Conservation (phyloP, 108 stramenopile species). For the Tribonema minus region DNA sequence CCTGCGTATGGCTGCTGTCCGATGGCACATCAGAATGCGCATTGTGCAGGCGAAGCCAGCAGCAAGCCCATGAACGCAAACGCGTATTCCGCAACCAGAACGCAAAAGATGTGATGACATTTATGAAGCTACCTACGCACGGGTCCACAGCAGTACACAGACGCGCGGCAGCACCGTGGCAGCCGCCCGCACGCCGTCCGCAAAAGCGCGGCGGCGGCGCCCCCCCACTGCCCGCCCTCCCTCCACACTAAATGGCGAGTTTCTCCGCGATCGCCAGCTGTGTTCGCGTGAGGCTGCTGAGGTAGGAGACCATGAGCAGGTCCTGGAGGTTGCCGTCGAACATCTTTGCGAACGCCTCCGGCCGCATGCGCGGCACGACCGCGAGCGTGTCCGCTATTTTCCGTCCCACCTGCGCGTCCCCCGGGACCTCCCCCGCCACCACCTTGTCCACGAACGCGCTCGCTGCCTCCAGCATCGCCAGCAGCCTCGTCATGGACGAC, state of each 20-base stretch:
- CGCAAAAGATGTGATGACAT: too few species aligned
- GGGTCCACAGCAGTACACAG: too few species aligned
- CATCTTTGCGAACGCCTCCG: conserved; percentile 78
- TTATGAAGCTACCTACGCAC: too few species aligned
- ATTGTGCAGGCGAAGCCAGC: too few species aligned
- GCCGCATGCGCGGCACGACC: conserved; percentile 75
- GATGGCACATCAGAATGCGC: too few species aligned
- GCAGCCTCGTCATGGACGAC: conserved; percentile 64
- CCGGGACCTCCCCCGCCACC: conserved; percentile 64
- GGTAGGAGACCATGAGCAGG: conserved; percentile 93
- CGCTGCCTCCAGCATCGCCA: conserved; percentile 72
- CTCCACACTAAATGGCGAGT: conserved; percentile 55
- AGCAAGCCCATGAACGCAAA: too few species aligned
- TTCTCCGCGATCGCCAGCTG: conserved; percentile 92
- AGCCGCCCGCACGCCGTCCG: too few species aligned
- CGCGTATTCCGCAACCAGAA: too few species aligned
- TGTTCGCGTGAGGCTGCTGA: conserved; percentile 82
- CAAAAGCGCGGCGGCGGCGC: too few species aligned
- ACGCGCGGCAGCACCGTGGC: too few species aligned
- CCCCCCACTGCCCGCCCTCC: too few species aligned
- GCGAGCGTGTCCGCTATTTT: conserved; percentile 71
- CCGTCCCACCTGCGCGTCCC: conserved; percentile 54
- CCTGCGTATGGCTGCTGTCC: too few species aligned
- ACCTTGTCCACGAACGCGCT: conserved; percentile 77
- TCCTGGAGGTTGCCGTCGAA: conserved; percentile 88